phyloP scores from a whole-genome alignment of 2,329 filamentous ascomycete species.

The Diaporthe longicolla region DNA sequence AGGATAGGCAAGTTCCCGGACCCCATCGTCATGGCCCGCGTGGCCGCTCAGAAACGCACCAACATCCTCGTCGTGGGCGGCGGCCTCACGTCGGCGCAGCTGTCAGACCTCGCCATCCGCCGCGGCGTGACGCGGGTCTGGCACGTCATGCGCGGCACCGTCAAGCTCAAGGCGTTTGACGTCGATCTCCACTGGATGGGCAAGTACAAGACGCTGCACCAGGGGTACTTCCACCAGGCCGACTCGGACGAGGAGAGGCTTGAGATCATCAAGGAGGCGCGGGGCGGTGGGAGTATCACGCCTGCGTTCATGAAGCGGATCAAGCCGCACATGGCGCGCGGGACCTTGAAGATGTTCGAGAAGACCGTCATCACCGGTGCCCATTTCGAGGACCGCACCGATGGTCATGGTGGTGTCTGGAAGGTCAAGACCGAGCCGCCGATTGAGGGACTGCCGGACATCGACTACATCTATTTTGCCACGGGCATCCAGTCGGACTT shows the following conservation, averaged over 20 bases:
- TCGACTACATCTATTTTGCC: slow-evolving; percentile 78
- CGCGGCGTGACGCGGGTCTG: slow-evolving; percentile 77
- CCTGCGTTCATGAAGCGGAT: slow-evolving; percentile 77
- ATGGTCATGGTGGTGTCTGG: slow-evolving; percentile 53
- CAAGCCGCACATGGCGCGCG: slow-evolving; percentile 68
- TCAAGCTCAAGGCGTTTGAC: slow-evolving; percentile 81
- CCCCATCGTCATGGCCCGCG: slow-evolving; percentile 64
- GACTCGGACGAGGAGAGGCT: slow-evolving; percentile 79
- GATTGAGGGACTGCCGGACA: slow-evolving; percentile 64
- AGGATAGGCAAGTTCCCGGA: slow-evolving; percentile 73
- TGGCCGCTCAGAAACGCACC: slow-evolving; percentile 64
- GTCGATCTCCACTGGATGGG: slow-evolving; percentile 84
- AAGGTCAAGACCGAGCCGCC: slow-evolving; percentile 66
- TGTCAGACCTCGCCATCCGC: slow-evolving; percentile 76
- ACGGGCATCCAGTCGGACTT: slow-evolving; percentile 80
- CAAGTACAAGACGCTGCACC: slow-evolving; percentile 84
- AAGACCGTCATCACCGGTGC: slow-evolving; percentile 69
- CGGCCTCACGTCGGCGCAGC: slow-evolving; percentile 82
- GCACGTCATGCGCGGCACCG: slow-evolving; percentile 74
- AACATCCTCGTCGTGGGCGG: slow-evolving; percentile 81
- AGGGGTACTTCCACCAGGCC: slow-evolving; percentile 83
- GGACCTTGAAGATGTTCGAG: slow-evolving; percentile 68
- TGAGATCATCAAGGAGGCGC: slow-evolving; percentile 74
- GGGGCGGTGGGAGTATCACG: slow-evolving; percentile 83
- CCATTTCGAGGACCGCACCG: slow-evolving; percentile 60